A percentile compares a stretch with the other conserved stretches of the same genome.
These are phyloP conservation scores for Talaromyces amestolkiae DNA, from an alignment of 2,329 filamentous ascomycete genomes.

Conservation along the genomic window DNA sequence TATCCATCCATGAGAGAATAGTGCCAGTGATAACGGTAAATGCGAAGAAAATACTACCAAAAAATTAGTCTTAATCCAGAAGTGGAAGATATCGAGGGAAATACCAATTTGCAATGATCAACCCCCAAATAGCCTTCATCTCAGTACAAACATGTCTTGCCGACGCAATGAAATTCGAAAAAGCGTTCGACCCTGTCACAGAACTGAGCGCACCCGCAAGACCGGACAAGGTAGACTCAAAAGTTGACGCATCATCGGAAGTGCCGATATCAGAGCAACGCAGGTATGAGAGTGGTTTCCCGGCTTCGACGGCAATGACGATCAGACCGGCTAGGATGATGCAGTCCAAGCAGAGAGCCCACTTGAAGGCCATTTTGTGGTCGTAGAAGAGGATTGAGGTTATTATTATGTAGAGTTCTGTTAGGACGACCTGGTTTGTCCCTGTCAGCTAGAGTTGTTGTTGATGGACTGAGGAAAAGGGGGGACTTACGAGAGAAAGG, in stretches of 20 bases:
- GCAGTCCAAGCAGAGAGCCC: constrained; percentile 64
- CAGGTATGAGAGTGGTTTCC: constrained; percentile 75
- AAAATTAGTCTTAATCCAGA: not conserved
- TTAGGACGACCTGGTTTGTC: constrained; percentile 66
- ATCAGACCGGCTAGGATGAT: constrained; percentile 73
- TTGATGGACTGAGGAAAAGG: not conserved
- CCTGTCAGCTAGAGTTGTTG: constrained; percentile 22
- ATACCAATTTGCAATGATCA: constrained; percentile 73
- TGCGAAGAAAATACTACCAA: constrained; percentile 61
- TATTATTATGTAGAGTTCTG: constrained; percentile 74
- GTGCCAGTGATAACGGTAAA: constrained; percentile 59
- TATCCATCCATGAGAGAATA: constrained; percentile 60
- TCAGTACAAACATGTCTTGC: constrained; percentile 70
- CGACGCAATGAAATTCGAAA: constrained; percentile 58
- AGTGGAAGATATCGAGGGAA: not conserved
- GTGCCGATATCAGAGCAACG: constrained; percentile 62
- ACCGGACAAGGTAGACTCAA: constrained; percentile 52
- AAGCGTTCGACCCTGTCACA: constrained; percentile 31
- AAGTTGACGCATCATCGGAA: constrained; percentile 49
- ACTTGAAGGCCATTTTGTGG: constrained; percentile 70
- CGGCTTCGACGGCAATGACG: constrained; percentile 72
- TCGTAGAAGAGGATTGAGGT: constrained; percentile 80
- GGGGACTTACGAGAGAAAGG: constrained; percentile 12
- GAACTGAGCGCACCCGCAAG: constrained; percentile 53
- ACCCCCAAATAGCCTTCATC: constrained; percentile 83